Evolutionary conservation across 2,329 filamentous ascomycete species (phyloP).

Genomic region (Xenosphaeropsis pyriputrescens): DNA sequence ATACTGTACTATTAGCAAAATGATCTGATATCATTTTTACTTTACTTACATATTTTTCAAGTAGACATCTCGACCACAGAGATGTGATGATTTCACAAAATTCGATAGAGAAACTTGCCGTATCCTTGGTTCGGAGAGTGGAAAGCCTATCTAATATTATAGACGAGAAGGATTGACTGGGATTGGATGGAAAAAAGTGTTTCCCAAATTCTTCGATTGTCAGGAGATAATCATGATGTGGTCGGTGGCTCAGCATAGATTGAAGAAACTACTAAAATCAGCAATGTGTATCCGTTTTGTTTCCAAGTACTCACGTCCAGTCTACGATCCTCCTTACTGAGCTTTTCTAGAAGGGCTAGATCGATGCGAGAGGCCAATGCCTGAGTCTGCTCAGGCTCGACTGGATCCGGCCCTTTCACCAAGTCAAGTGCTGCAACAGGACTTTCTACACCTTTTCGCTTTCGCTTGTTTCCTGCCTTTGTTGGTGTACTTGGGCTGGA

Average conservation of each 20-base stretch:
- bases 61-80: slow-evolving; percentile 53
- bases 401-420: slow-evolving; percentile 8
- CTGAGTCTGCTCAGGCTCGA: slow-evolving; percentile 3
- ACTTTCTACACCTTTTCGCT: slow-evolving; percentile 49
- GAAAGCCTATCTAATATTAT: slow-evolving; percentile 55
- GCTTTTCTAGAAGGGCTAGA: slow-evolving; percentile 19
- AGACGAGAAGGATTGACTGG: slow-evolving; percentile 45
- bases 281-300: background rate
- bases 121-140: slow-evolving; percentile 32
- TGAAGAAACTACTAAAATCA: slow-evolving; percentile 15
- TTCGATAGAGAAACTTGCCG: slow-evolving; percentile 39
- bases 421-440: slow-evolving; percentile 40
- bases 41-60: slow-evolving; percentile 32
- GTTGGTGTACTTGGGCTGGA: slow-evolving; percentile 38
- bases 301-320: slow-evolving; percentile 17
- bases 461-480: slow-evolving; percentile 49
- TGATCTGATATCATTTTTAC: slow-evolving; percentile 2
- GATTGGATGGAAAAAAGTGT: slow-evolving; percentile 50
- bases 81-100: slow-evolving; percentile 49
- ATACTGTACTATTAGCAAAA: slow-evolving; percentile 25
- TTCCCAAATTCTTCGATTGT: slow-evolving; percentile 55
- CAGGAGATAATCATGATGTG: slow-evolving; percentile 33
- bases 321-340: slow-evolving; percentile 24
- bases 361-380: slow-evolving; percentile 12
- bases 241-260: slow-evolving; percentile 17